A percentile compares a stretch with the other conserved stretches of the same genome.
These are phyloP conservation scores for Poa pratensis DNA, from an alignment of 176 grass and related monocot genomes.

Conservation along the genomic window DNA sequence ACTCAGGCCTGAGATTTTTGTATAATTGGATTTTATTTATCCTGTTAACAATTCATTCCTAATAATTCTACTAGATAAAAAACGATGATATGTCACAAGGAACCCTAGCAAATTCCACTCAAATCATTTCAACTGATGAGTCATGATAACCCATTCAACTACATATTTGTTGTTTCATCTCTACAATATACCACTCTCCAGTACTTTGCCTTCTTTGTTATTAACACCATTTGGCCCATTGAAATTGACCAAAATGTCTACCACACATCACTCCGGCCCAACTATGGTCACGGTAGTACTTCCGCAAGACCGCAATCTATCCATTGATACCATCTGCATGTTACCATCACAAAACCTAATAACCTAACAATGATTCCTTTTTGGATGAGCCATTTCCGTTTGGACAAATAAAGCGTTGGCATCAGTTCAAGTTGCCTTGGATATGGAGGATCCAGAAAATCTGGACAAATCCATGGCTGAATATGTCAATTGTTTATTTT, in stretches of 20 bases:
- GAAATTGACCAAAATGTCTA: neutral
- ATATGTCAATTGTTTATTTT: neutral
- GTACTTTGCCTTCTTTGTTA: neutral
- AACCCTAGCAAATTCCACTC: neutral
- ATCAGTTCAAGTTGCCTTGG: neutral
- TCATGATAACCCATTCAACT: neutral
- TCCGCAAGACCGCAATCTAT: neutral
- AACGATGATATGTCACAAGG: neutral
- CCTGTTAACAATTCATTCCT: conserved; percentile 8
- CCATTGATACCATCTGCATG: neutral
- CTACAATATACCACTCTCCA: neutral
- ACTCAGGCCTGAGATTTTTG: neutral
- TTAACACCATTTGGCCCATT: neutral
- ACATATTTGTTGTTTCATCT: neutral
- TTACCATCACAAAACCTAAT: neutral
- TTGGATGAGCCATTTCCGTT: neutral
- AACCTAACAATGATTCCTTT: neutral
- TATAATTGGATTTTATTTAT: neutral
- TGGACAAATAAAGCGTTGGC: neutral
- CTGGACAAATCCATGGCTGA: neutral
- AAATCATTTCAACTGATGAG: neutral
- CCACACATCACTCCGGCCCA: neutral
- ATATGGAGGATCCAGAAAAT: neutral
- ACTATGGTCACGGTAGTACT: neutral
- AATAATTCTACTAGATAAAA: conserved; percentile 8